A percentile compares a stretch with the other conserved stretches of the same genome.
These are phyloP conservation scores for Pyrenochaeta sp. DNA, from an alignment of 2,329 filamentous ascomycete species.

Conservation along the genomic window DNA sequence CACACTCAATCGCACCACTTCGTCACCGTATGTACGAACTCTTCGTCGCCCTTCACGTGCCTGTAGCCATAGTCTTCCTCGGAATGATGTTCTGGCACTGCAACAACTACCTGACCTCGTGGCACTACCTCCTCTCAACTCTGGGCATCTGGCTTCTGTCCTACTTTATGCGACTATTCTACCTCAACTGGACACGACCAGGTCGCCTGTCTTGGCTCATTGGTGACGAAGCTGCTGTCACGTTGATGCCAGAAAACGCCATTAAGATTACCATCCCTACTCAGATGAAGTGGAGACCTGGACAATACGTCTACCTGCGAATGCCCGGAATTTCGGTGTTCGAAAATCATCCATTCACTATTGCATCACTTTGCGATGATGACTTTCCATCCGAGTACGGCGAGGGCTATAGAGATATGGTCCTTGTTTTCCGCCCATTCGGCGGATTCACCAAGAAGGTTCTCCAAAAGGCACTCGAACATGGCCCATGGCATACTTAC, in stretches of 20 bases:
- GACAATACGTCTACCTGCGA: constrained; percentile 92
- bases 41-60: constrained; percentile 83
- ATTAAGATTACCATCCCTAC: constrained; percentile 95
- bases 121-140: constrained; percentile 86
- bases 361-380: constrained; percentile 88
- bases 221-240: constrained; percentile 89
- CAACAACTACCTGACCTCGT: constrained; percentile 88
- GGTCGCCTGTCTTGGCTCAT: constrained; percentile 82
- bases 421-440: constrained; percentile 90
- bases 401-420: constrained; percentile 85
- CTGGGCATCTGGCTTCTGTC: constrained; percentile 79
- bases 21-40: constrained; percentile 82
- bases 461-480: constrained; percentile 80
- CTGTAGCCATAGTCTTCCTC: constrained; percentile 80
- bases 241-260: constrained; percentile 89
- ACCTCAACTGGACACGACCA: constrained; percentile 88
- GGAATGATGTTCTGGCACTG: constrained; percentile 95
- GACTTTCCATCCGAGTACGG: constrained; percentile 94
- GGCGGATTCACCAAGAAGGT: constrained; percentile 88
- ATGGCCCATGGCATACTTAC: constrained; percentile 90
- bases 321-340: constrained; percentile 92
- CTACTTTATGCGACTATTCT: constrained; percentile 77
- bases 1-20: constrained; percentile 82
- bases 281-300: constrained; percentile 89
- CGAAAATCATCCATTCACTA: constrained; percentile 95